These are phyloP conservation scores for Trichoderma atroviride DNA, from an alignment of 2,329 filamentous ascomycete species.

Conservation along the genomic window DNA sequence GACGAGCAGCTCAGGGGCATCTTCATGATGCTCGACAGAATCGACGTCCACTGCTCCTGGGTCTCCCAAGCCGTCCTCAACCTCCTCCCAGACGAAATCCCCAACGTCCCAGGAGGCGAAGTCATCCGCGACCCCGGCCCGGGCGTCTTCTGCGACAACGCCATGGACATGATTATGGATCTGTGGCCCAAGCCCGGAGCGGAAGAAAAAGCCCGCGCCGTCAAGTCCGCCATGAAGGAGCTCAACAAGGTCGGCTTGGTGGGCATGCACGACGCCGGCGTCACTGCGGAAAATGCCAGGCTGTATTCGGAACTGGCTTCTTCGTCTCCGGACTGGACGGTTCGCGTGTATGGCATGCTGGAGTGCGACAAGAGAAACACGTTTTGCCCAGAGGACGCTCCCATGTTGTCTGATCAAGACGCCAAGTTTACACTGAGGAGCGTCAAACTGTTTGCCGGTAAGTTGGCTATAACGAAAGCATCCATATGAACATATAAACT, in stretches of 20 bases:
- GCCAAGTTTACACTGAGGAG: slow-evolving; percentile 60
- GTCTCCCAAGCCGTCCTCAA: slow-evolving; percentile 66
- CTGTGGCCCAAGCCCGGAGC: slow-evolving; percentile 60
- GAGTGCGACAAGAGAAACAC: slow-evolving; percentile 67
- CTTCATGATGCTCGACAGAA: slow-evolving; percentile 70
- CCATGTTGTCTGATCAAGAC: slow-evolving; percentile 47
- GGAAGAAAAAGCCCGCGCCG: slow-evolving; percentile 55
- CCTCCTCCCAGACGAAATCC: slow-evolving; percentile 57
- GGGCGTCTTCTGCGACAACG: slow-evolving; percentile 75
- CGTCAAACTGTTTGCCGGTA: slow-evolving; percentile 71
- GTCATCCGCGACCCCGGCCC: slow-evolving; percentile 62
- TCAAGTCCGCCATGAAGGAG: slow-evolving; percentile 62
- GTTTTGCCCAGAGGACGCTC: slow-evolving; percentile 59
- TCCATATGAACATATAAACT: neutral
- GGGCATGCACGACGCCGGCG: slow-evolving; percentile 70
- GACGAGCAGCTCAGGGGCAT: slow-evolving; percentile 55
- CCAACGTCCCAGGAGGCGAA: slow-evolving; percentile 64
- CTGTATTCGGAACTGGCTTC: slow-evolving; percentile 57
- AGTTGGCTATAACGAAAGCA: slow-evolving; percentile 18
- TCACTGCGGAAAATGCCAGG: slow-evolving; percentile 55
- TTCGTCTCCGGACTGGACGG: slow-evolving; percentile 53
- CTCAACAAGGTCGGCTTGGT: slow-evolving; percentile 68
- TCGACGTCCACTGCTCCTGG: slow-evolving; percentile 72
- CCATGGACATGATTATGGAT: slow-evolving; percentile 63
- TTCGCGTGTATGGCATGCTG: slow-evolving; percentile 69